Evolutionary conservation across 1,284 basidiomycete genomes (phyloP), one percentile per base, ranked within the genome.

Genomic region (Austroboletus olivaceoglutinosus): DNA sequence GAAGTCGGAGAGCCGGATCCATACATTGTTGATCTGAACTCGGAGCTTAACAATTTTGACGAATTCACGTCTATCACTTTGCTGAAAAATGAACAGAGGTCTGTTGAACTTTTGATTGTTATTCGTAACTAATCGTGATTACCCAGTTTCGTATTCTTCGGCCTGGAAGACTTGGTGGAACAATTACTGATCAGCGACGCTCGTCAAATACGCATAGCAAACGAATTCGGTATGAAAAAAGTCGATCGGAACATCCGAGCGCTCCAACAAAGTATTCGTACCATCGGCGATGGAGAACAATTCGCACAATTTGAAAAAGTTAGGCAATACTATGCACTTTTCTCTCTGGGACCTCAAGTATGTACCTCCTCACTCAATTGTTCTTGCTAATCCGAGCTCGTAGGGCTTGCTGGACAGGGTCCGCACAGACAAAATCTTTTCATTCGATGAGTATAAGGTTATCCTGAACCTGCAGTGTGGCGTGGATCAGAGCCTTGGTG

Each of bases 1-100:
- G 93, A 95, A 68, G 86, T 89, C 4, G 76, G 83, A 29, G 95
- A 98, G 64, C 96, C 95, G 0, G 95, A 98, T 65, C 84, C 91
- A 4, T 86, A 94, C 64, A 80, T 98, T 43, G 79, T 91, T 39
- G 93, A 98, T 65, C 77, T 98, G 42, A 98, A 96, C 62, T 75
- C 78, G 10, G 89, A 93, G 57, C 73, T 99, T 5, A 81, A 85
- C 37, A 80, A 85, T 57, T 86, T 83, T 56, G 89, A 97, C 58
- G 89, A 90, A 52, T 78, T 83, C 49, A 76, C 85, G 12, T 78
- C 81, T 1, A 72, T 73, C 1, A 81, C 82, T 13, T 68, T 96
- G 27, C 83, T 85, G 0, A 70, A 74, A 39, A 73, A 71, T 37
- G 87, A 93, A 58, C 76, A 85, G 66, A 76, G 73, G 92, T 93